phyloP scores from a whole-genome alignment of 148 eudicot species.

The Arctostaphylos glauca region DNA sequence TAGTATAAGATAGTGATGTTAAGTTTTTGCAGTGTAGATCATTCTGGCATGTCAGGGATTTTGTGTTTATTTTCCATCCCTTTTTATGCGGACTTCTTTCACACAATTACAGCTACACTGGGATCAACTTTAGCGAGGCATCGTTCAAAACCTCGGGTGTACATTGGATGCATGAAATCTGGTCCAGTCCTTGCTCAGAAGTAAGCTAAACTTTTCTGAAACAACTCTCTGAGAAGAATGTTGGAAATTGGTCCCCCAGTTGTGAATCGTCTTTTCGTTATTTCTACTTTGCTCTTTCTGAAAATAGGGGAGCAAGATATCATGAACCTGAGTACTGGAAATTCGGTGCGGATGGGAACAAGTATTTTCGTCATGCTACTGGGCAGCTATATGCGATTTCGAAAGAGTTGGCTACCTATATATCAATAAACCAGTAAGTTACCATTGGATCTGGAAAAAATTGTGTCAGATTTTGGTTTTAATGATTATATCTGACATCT shows the following conservation, averaged over 20 bases:
- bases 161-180: conserved; percentile 91
- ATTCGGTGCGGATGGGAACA: conserved; percentile 75
- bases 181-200: conserved; percentile 93
- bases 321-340: conserved; percentile 90
- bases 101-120: conserved; percentile 49
- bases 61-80: background rate
- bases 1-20: background rate
- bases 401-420: conserved; percentile 64
- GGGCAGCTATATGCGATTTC: conserved; percentile 83
- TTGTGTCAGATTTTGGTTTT: background rate
- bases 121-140: conserved; percentile 60
- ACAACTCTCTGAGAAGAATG: background rate
- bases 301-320: conserved; percentile 70
- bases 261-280: background rate
- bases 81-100: background rate
- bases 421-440: conserved; percentile 66
- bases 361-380: conserved; percentile 82
- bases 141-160: conserved; percentile 65
- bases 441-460: background rate
- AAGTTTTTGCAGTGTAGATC: background rate
- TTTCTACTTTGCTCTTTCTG: conserved; percentile 1
- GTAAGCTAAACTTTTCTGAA: conserved; percentile 31
- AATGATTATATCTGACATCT: conserved; percentile 2
- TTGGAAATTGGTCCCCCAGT: conserved; percentile 7
- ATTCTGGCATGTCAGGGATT: background rate